These are phyloP conservation scores for Ustilago cynodontis DNA, from an alignment of 1,284 basidiomycete species.

Conservation along the genomic window DNA sequence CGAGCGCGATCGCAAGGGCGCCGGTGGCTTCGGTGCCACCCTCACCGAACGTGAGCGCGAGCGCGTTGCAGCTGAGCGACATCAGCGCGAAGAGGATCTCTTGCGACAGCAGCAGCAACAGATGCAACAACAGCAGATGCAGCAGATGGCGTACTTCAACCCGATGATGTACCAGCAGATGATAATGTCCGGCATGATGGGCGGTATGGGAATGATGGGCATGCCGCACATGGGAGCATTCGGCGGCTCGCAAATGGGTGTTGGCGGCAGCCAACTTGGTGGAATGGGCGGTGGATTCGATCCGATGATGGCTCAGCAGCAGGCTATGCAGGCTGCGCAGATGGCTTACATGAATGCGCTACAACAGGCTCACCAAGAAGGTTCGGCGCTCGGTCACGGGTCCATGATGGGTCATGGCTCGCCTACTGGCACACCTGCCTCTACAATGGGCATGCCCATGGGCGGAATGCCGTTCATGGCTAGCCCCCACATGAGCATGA, in stretches of 20 bases:
- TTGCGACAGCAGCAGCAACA: constrained; percentile 90
- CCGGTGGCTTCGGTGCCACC: constrained; percentile 92
- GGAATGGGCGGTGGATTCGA: constrained; percentile 45
- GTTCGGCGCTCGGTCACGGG: constrained; percentile 37
- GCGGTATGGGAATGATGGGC: constrained; percentile 65
- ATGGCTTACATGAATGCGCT: constrained; percentile 67
- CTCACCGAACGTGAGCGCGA: constrained; percentile 95
- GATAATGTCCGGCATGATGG: constrained; percentile 68
- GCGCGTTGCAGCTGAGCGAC: constrained; percentile 73
- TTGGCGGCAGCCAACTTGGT: constrained; percentile 41
- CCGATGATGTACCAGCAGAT: constrained; percentile 69
- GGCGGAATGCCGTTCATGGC: constrained; percentile 53
- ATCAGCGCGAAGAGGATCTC: constrained; percentile 90
- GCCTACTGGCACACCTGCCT: constrained; percentile 24
- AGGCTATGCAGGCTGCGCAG: constrained; percentile 66
- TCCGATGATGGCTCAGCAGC: constrained; percentile 61
- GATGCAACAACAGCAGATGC: constrained; percentile 79
- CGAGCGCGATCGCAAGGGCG: constrained; percentile 91
- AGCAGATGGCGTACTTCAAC: constrained; percentile 74
- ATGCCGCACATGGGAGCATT: constrained; percentile 47
- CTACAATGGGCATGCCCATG: constrained; percentile 47
- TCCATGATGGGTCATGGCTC: constrained; percentile 40
- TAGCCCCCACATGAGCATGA: constrained; percentile 59
- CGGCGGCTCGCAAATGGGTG: constrained; percentile 56
- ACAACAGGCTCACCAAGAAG: constrained; percentile 45